Base-by-base conservation (phyloP, 2,329 filamentous ascomycete species). In the Colletotrichum cereale region DNA sequence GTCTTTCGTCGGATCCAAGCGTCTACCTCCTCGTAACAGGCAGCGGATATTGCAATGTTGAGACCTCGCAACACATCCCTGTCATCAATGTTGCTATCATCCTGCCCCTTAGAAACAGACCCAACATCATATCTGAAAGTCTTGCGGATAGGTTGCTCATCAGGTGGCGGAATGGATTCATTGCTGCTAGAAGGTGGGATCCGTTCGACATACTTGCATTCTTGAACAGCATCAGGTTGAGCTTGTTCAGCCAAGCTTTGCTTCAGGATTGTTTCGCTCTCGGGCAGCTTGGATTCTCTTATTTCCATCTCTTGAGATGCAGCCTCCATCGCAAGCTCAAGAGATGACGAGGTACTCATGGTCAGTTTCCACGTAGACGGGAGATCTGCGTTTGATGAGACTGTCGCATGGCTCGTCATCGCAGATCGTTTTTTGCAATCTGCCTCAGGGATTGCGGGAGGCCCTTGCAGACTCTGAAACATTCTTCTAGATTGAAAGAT, bases 11-110 rank as follows among this genome's bases (percentile, higher is more conserved):
- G 80, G 65, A 90, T 85, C 77, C 85, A 85, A 0, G 82, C 82
- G 75, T 90, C 87, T 2, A 89, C 83, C 44, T 84, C 79, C 66
- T 87, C 84, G 66, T 90, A 85, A 61, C 87, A 88, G 5, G 88
- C 88, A 14, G 88, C 88, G 6, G 85, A 86, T 38, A 86, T 84
- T 6, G 87, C 87, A 48, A 90, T 84, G 71, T 87, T 86, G 14
- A 90, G 79, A 0, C 88, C 88, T 62, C 84, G 82, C 60, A 90
- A 82, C 3, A 90, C 84, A 75, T 88, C 86, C 56, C 83, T 81
- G 75, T 89, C 85, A 31, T 78, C 79, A 38, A 88, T 84, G 44
- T 81, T 76, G 16, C 74, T 74, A 66, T 84, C 82, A 10, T 82
- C 79, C n/a, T 79, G 75, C 36, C 81, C 80, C 24, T 73, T 78